phyloP scores from a whole-genome alignment of 805 yeast species.

The Schwanniomyces pseudopolymorphus region DNA sequence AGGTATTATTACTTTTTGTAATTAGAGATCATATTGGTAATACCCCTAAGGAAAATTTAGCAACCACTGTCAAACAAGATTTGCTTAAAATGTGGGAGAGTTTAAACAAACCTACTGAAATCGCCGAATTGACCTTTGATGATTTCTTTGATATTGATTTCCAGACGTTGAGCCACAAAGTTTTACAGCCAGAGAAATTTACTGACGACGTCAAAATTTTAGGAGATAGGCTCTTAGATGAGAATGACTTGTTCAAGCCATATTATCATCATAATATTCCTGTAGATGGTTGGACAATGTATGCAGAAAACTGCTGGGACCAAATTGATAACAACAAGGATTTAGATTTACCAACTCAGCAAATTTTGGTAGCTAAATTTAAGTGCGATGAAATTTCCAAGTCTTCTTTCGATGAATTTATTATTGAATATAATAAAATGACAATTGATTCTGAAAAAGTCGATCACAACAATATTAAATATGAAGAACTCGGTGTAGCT shows the following conservation, averaged over 20 bases:
- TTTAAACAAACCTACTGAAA: conserved; percentile 69
- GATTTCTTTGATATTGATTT: conserved; percentile 88
- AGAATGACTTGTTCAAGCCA: conserved; percentile 52
- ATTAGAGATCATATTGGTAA: conserved; percentile 89
- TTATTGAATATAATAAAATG: conserved; percentile 14
- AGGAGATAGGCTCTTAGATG: conserved; percentile 58
- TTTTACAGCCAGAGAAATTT: conserved; percentile 76
- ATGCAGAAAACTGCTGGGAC: conserved; percentile 89
- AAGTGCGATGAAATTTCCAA: conserved; percentile 87
- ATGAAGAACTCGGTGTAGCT: conserved; percentile 43
- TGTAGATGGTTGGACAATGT: conserved; percentile 93
- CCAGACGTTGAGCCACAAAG: conserved; percentile 80
- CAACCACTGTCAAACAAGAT: conserved; percentile 68
- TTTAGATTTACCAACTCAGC: conserved; percentile 95
- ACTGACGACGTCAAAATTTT: conserved; percentile 55
- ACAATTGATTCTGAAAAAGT: conserved; percentile 9
- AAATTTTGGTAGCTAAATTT: conserved; percentile 88
- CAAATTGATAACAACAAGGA: conserved; percentile 92
- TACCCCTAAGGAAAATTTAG: conserved; percentile 74
- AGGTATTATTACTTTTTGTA: conserved; percentile 77
- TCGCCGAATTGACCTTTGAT: conserved; percentile 51
- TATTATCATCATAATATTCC: conserved; percentile 85
- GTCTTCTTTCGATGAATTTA: conserved; percentile 29
- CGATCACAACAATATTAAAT: conserved; percentile 31
- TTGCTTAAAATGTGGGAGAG: conserved; percentile 75